A percentile compares a stretch with the other conserved stretches of the same genome.
Conservation (phyloP, 2,329 filamentous ascomycete genomes). For the Periconia sp. region DNA sequence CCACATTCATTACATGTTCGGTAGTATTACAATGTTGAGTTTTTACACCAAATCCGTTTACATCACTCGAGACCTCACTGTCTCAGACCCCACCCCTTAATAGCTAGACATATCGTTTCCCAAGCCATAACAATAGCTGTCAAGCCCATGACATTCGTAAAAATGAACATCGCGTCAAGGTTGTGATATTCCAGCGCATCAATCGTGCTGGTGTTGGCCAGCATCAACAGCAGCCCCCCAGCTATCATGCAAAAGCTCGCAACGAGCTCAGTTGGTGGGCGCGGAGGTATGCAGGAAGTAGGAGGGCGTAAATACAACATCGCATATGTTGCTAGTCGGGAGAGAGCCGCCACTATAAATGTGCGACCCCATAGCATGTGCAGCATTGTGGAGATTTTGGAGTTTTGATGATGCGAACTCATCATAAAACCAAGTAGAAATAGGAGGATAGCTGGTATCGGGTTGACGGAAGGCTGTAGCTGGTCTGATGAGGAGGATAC, state of each 20-base stretch:
- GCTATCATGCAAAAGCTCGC: conserved; percentile 78
- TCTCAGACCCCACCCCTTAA: conserved; percentile 61
- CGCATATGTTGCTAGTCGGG: conserved; percentile 74
- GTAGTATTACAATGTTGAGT: no score
- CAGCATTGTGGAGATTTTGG: conserved; percentile 80
- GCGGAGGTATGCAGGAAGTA: conserved; percentile 71
- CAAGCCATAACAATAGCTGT: conserved; percentile 81
- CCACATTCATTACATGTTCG: no score
- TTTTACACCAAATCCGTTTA: no score
- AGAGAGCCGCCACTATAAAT: conserved; percentile 72
- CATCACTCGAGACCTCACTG: conserved; percentile 58
- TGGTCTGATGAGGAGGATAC: background rate
- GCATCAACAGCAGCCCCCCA: conserved; percentile 85
- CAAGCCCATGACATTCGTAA: conserved; percentile 79
- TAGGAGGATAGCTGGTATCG: conserved; percentile 79
- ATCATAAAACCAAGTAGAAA: conserved; percentile 86
- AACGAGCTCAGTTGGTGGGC: conserved; percentile 82
- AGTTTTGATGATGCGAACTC: conserved; percentile 79
- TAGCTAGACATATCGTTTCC: conserved; percentile 69
- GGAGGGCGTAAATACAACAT: conserved; percentile 76
- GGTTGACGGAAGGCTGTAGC: conserved; percentile 68
- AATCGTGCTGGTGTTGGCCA: conserved; percentile 73
- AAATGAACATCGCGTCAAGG: conserved; percentile 84
- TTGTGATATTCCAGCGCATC: conserved; percentile 69
- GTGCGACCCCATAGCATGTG: conserved; percentile 89